Percentiles rank a stretch among this genome's conserved stretches.
Conservation (phyloP, 1,284 basidiomycete genomes). For the Austroboletus rostrupii region DNA sequence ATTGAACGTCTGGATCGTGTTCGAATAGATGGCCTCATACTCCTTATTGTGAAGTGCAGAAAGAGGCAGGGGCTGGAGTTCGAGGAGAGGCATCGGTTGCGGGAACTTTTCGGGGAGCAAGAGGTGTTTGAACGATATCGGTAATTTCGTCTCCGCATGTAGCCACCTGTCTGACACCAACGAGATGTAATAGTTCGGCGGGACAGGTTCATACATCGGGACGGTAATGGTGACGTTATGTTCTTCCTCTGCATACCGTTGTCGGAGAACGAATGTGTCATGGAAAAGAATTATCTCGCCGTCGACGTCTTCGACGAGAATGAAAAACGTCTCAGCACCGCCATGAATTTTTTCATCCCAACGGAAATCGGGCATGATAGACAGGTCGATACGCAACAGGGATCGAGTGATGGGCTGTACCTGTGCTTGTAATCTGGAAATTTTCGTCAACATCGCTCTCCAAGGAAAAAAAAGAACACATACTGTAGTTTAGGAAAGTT, state of each 20-base stretch:
- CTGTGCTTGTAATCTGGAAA: conserved; percentile 76
- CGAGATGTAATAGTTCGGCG: conserved; percentile 97
- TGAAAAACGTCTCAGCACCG: conserved; percentile 83
- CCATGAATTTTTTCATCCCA: conserved; percentile 97
- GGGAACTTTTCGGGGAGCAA: conserved; percentile 98
- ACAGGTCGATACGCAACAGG: conserved; percentile 83
- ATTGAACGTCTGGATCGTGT: conserved; percentile 83
- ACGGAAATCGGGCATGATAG: conserved; percentile 92
- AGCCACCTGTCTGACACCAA: conserved; percentile 95
- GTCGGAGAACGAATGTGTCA: conserved; percentile 87
- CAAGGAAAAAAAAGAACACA: conserved; percentile 28
- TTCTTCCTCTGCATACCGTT: conserved; percentile 89
- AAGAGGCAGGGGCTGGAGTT: conserved; percentile 88
- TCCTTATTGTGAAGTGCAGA: conserved; percentile 90
- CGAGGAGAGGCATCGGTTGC: conserved; percentile 86
- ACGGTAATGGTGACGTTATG: conserved; percentile 94
- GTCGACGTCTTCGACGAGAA: conserved; percentile 95
- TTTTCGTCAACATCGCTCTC: not conserved
- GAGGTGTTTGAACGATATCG: conserved; percentile 97
- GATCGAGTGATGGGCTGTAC: conserved; percentile 92
- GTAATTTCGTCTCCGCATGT: conserved; percentile 90
- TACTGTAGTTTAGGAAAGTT: conserved; percentile 94
- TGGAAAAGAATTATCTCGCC: conserved; percentile 95
- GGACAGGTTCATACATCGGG: conserved; percentile 94
- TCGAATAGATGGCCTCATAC: conserved; percentile 82